Evolutionary conservation across 352 stramenopile species (phyloP).

Genomic region (Peronospora tabacina): DNA sequence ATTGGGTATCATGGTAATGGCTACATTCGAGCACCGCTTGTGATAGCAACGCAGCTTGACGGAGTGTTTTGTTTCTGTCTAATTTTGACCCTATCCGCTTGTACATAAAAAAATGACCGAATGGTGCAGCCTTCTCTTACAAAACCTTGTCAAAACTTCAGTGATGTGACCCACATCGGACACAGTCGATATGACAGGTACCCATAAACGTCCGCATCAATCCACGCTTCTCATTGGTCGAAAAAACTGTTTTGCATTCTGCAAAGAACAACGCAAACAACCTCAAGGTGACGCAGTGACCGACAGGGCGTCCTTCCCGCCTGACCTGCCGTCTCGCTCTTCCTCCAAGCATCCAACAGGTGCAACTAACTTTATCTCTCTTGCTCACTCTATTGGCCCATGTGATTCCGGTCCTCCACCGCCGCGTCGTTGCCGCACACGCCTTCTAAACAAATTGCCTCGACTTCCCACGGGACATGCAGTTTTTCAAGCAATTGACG

Average conservation of each 20-base stretch:
- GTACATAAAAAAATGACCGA: too few relatives aligned
- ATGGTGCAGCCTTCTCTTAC: too few relatives aligned
- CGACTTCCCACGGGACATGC: conserved; percentile 33
- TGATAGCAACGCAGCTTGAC: too few relatives aligned
- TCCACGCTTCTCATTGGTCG: conserved; percentile 1
- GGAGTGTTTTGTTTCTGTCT: too few relatives aligned
- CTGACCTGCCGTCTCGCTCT: neutral
- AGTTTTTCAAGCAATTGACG: conserved; percentile 86
- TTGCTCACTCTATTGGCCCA: neutral
- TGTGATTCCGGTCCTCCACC: too few relatives aligned
- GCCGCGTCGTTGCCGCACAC: neutral
- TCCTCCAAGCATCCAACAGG: conserved; percentile 4
- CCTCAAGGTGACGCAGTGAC: conserved; percentile 9
- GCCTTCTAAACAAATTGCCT: conserved; percentile 3
- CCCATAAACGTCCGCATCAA: too few relatives aligned
- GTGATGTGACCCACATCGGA: too few relatives aligned
- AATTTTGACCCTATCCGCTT: too few relatives aligned
- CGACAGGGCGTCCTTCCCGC: conserved; percentile 5
- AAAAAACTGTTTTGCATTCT: conserved; percentile 6
- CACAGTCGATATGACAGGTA: too few relatives aligned
- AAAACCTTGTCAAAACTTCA: too few relatives aligned
- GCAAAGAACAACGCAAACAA: conserved; percentile 32
- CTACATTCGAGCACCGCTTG: too few relatives aligned
- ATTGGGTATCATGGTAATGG: too few relatives aligned
- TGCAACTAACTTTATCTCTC: neutral